phyloP scores from a whole-genome alignment of 495 filamentous ascomycete genomes.

The Neurospora sp. region DNA sequence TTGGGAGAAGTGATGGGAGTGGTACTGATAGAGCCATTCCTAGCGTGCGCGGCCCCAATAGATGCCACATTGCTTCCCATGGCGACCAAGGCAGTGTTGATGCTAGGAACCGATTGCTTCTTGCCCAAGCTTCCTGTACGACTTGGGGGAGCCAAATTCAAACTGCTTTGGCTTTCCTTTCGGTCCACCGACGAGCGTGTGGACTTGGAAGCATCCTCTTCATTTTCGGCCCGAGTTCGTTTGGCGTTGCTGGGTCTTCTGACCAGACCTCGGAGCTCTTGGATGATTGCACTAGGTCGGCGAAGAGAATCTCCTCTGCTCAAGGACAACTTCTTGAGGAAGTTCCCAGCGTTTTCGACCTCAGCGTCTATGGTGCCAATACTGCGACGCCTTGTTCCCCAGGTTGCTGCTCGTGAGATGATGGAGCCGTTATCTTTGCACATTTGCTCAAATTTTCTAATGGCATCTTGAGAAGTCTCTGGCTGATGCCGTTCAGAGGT shows the following conservation, averaged over 20 bases:
- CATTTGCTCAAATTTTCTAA: conserved; percentile 33
- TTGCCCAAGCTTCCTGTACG: conserved; percentile 49
- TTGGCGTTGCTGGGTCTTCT: conserved; percentile 46
- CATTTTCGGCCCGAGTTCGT: conserved; percentile 31
- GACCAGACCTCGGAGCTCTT: conserved; percentile 41
- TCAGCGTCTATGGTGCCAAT: conserved; percentile 48
- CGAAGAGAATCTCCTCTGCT: conserved; percentile 33
- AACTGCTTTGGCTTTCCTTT: conserved; percentile 40
- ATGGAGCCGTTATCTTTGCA: conserved; percentile 41
- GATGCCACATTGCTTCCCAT: conserved; percentile 53
- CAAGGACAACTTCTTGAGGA: conserved; percentile 54
- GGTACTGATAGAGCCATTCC: conserved; percentile 48
- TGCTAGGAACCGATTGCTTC: conserved; percentile 47
- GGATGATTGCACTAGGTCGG: conserved; percentile 29
- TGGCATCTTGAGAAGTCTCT: conserved; percentile 42
- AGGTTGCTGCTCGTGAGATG: conserved; percentile 59
- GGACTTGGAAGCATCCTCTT: conserved; percentile 28
- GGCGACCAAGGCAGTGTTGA: conserved; percentile 55
- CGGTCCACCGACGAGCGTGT: conserved; percentile 23
- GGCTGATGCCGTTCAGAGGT: conserved; percentile 31
- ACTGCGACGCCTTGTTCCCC: conserved; percentile 57
- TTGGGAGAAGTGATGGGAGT: conserved; percentile 40
- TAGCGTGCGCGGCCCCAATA: conserved; percentile 45
- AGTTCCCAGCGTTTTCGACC: conserved; percentile 44
- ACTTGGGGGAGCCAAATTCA: conserved; percentile 42